phyloP scores from a whole-genome alignment of 148 eudicot genomes.

The Vaccinium darrowii region DNA sequence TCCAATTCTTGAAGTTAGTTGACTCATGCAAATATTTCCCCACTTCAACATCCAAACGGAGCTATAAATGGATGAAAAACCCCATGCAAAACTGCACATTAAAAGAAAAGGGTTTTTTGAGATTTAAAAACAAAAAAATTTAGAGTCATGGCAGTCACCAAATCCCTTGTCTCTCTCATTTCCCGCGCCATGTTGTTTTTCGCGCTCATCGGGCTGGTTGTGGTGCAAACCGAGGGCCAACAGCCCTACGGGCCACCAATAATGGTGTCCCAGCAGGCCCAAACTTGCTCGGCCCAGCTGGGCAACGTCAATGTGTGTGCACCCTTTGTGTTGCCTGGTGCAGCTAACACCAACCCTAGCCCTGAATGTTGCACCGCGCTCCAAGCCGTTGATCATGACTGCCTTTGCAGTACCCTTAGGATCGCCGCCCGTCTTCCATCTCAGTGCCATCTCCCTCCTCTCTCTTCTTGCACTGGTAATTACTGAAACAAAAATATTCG shows the following conservation, averaged over 20 bases:
- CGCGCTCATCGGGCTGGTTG: slow-evolving; percentile 14
- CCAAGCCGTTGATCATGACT: slow-evolving; percentile 54
- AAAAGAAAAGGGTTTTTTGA: too few species aligned
- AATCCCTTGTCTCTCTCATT: slow-evolving; percentile 14
- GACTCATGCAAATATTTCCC: slow-evolving; percentile 24
- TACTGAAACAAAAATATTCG: not conserved
- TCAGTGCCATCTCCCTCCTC: slow-evolving; percentile 64
- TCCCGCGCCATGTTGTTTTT: slow-evolving; percentile 13
- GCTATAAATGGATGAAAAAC: slow-evolving; percentile 14
- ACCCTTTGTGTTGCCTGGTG: slow-evolving; percentile 66
- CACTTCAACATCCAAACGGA: not conserved
- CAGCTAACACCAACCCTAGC: slow-evolving; percentile 40
- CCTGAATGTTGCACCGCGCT: slow-evolving; percentile 74
- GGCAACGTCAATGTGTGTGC: slow-evolving; percentile 56
- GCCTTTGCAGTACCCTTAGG: slow-evolving; percentile 72
- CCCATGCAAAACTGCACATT: not conserved
- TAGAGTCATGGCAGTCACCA: slow-evolving; percentile 20
- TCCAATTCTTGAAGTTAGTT: slow-evolving; percentile 31
- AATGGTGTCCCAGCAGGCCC: slow-evolving; percentile 18
- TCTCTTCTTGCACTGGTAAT: slow-evolving; percentile 41
- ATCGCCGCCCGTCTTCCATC: slow-evolving; percentile 66
- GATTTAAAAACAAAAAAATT: not conserved
- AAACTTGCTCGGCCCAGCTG: slow-evolving; percentile 43
- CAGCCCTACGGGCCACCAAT: not conserved
- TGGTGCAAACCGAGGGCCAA: slow-evolving; percentile 14